Base-by-base conservation (phyloP, 345 rosid genomes). In the Citrus unshiu region DNA sequence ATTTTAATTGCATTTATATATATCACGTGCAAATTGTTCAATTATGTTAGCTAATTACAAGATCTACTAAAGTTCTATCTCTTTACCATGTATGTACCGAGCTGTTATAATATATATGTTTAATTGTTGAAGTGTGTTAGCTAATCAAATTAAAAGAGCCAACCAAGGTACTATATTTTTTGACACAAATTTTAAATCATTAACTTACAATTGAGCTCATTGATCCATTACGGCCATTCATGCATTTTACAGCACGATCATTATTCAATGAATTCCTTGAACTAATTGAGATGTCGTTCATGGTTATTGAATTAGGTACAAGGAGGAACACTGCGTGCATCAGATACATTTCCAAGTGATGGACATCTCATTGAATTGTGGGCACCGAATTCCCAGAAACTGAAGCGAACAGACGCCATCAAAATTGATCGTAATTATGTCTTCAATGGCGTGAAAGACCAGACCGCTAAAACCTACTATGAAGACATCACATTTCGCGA, bases 241-340 rank as follows among this genome's bases (percentile, higher is more conserved):
- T 43, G 16, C 51, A 43, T 43, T 43, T 43, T 43, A 43, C 51
- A 43, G 51, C 16, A 43, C 3, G 51, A 43, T 43, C 51, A 3
- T 10, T 43, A 43, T 43, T 43, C 51, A 43, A 12, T 43, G 51
- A 43, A 10, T 43, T 43, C 13, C 51, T 43, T 21, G 56, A 27
- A 62, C 58, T 37, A 51, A 69, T 43, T 46, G 0, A 35, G 34
- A 9, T 12, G 65, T 12, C 0, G 27, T 61, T 62, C 12, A 72
- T 78, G 72, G 37, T 12, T 25, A 34, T 70, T 68, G 10, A 64
- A 64, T 70, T 39, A 93, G 96, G 84, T 93, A 6, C 83, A 88
- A 84, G 90, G 92, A n/a, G 97, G 97, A 65, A 89, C 89, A 2
- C 70, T 92, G 63, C 84, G 92, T 1, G 98, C 96, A 34, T 86